A percentile compares a stretch with the other conserved stretches of the same genome.
phyloP scores from a whole-genome alignment of 352 stramenopile species.

The Bremia lactucae region DNA sequence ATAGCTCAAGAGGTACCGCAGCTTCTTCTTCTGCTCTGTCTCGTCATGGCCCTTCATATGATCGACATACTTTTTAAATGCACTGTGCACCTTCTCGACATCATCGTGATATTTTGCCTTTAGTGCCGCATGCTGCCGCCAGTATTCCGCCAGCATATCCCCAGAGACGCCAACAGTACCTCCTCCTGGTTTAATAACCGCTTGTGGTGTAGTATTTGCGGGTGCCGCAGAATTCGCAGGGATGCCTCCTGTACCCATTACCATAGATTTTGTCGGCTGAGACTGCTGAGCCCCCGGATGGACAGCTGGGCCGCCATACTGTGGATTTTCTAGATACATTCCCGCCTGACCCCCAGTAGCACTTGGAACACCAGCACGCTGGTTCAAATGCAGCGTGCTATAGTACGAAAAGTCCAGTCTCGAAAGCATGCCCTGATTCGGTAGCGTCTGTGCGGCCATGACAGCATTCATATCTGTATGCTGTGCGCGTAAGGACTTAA shows the following conservation, averaged over 20 bases:
- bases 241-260: constrained; percentile 12
- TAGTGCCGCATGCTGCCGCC: constrained; percentile 60
- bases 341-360: constrained; percentile 20
- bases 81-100: constrained; percentile 76
- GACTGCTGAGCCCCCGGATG: constrained; percentile 18
- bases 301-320: constrained; percentile 16
- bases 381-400: constrained; percentile 46
- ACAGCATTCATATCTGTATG: constrained; percentile 62
- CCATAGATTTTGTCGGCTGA: constrained; percentile 11
- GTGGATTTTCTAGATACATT: constrained; percentile 30
- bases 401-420: constrained; percentile 71
- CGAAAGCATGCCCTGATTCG: constrained; percentile 63
- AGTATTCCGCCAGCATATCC: constrained; percentile 63
- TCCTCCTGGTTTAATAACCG: constrained; percentile 10
- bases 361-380: constrained; percentile 18
- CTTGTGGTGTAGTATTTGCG: constrained; percentile 13
- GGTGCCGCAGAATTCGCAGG: constrained; percentile 13
- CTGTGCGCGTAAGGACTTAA: constrained; percentile 66
- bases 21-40: constrained; percentile 83
- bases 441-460: constrained; percentile 47
- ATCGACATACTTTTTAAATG: constrained; percentile 84
- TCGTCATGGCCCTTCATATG: constrained; percentile 83
- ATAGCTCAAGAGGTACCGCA: constrained; percentile 75
- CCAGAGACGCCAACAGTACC: constrained; percentile 10
- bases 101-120: constrained; percentile 73